Conservation (phyloP, 768 basidiomycete species). For the Termitomyces sp. region DNA sequence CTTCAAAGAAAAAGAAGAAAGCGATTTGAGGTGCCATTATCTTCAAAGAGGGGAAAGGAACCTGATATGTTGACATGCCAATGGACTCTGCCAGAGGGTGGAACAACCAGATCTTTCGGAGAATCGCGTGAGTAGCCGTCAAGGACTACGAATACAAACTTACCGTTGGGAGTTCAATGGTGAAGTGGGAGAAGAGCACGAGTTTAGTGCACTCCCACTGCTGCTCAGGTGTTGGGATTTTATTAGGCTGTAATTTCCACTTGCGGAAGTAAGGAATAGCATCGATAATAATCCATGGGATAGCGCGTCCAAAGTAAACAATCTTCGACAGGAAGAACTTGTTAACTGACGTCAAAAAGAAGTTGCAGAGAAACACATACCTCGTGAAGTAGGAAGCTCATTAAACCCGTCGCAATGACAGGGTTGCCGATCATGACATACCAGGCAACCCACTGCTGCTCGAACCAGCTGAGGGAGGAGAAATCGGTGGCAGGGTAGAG, state of each 20-base stretch:
- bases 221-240: constrained; percentile 75
- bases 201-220: constrained; percentile 97
- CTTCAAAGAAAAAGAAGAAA: constrained; percentile 94
- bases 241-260: constrained; percentile 92
- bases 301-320: constrained; percentile 93
- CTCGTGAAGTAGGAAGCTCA: constrained; percentile 93
- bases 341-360: constrained; percentile 3
- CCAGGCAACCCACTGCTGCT: constrained; percentile 83
- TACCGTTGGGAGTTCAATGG: constrained; percentile 88
- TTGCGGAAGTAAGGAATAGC: constrained; percentile 87
- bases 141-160: constrained; percentile 26
- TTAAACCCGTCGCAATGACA: constrained; percentile 87
- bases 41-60: constrained; percentile 80
- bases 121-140: not conserved
- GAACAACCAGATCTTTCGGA: constrained; percentile 78
- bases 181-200: constrained; percentile 94
- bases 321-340: constrained; percentile 43
- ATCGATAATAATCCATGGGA: constrained; percentile 97
- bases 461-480: constrained; percentile 62
- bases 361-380: constrained; percentile 41
- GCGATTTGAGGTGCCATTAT: constrained; percentile 75
- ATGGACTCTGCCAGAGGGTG: constrained; percentile 85
- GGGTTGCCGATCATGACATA: constrained; percentile 88
- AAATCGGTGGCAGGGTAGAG: constrained; percentile 63
- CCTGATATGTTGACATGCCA: constrained; percentile 91